Percentiles rank a stretch among this genome's conserved stretches.
Evolutionary conservation across 768 basidiomycete species (phyloP).

Genomic region (Pleurotus pulmonarius): DNA sequence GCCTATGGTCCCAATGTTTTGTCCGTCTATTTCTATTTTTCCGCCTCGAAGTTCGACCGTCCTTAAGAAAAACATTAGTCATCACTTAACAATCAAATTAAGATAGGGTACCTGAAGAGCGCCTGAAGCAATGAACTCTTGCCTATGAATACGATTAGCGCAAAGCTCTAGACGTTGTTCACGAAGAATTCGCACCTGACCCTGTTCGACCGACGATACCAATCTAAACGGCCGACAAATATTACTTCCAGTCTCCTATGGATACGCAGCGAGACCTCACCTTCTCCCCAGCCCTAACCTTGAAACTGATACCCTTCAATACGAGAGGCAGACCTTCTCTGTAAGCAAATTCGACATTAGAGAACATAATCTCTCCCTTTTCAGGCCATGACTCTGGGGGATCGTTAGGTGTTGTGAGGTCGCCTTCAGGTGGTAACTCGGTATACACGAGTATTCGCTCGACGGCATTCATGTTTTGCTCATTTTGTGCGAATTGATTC

Average conservation of each 20-base stretch:
- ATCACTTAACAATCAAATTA: neutral
- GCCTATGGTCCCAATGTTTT: conserved; percentile 49
- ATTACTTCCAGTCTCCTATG: neutral
- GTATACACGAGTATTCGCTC: conserved; percentile 70
- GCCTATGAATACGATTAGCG: conserved; percentile 20
- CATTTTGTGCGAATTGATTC: conserved; percentile 52
- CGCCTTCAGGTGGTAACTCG: conserved; percentile 56
- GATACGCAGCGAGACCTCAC: conserved; percentile 24
- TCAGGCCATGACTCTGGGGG: conserved; percentile 47
- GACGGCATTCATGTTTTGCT: conserved; percentile 72
- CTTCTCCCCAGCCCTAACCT: conserved; percentile 61
- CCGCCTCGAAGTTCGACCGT: conserved; percentile 61
- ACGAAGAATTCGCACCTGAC: conserved; percentile 24
- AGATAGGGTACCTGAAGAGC: conserved; percentile 36
- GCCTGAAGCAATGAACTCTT: conserved; percentile 59
- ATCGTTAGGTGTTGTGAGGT: conserved; percentile 35
- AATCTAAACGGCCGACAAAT: conserved; percentile 21
- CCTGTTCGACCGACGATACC: conserved; percentile 48
- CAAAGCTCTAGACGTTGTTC: neutral
- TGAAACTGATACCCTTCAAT: conserved; percentile 55
- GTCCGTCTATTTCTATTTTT: conserved; percentile 53
- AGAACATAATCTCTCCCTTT: conserved; percentile 51
- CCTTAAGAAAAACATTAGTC: conserved; percentile 22
- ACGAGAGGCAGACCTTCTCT: conserved; percentile 63
- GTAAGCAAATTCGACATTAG: conserved; percentile 54